phyloP scores from a whole-genome alignment of 2,329 filamentous ascomycete species.

The Fusarium sp. region DNA sequence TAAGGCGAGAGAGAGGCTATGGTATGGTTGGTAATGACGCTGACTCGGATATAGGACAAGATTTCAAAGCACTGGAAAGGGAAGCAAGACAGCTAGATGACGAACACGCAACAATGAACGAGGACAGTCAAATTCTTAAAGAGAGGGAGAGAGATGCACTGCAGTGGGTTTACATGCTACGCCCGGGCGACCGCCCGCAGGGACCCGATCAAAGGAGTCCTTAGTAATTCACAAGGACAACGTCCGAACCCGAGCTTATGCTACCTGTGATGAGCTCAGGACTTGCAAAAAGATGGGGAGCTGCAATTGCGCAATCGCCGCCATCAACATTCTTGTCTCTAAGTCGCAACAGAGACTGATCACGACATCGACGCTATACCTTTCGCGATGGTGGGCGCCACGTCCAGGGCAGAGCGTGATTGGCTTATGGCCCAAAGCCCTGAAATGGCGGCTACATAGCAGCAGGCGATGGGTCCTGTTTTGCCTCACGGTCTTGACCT shows the following conservation, averaged over 20 bases:
- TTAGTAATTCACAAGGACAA: slow-evolving; percentile 47
- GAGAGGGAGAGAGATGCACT: slow-evolving; percentile 32
- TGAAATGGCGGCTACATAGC: slow-evolving; percentile 35
- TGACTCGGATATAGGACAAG: slow-evolving; percentile 39
- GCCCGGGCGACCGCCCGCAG: slow-evolving; percentile 49
- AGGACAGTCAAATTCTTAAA: slow-evolving; percentile 47
- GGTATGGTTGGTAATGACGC: slow-evolving; percentile 43
- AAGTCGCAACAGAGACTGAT: slow-evolving; percentile 56
- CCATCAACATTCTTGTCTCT: slow-evolving; percentile 48
- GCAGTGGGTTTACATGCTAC: slow-evolving; percentile 46
- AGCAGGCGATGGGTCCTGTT: slow-evolving; percentile 43
- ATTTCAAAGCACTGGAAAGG: slow-evolving; percentile 38
- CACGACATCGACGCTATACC: slow-evolving; percentile 67
- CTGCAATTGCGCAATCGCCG: slow-evolving; percentile 55
- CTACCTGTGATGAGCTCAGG: slow-evolving; percentile 42
- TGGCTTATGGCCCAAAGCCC: slow-evolving; percentile 48
- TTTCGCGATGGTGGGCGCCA: slow-evolving; percentile 57
- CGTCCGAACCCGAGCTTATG: slow-evolving; percentile 39
- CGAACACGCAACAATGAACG: slow-evolving; percentile 33
- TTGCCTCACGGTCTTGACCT: slow-evolving; percentile 31
- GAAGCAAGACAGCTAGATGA: slow-evolving; percentile 36
- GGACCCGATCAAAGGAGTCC: slow-evolving; percentile 37
- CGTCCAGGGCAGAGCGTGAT: slow-evolving; percentile 49
- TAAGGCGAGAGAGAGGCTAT: slow-evolving; percentile 12
- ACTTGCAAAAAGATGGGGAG: slow-evolving; percentile 46